A percentile compares a stretch with the other conserved stretches of the same genome.
These are phyloP conservation scores for Plenodomus tracheiphilus DNA, from an alignment of 2,329 filamentous ascomycete genomes.

Conservation along the genomic window DNA sequence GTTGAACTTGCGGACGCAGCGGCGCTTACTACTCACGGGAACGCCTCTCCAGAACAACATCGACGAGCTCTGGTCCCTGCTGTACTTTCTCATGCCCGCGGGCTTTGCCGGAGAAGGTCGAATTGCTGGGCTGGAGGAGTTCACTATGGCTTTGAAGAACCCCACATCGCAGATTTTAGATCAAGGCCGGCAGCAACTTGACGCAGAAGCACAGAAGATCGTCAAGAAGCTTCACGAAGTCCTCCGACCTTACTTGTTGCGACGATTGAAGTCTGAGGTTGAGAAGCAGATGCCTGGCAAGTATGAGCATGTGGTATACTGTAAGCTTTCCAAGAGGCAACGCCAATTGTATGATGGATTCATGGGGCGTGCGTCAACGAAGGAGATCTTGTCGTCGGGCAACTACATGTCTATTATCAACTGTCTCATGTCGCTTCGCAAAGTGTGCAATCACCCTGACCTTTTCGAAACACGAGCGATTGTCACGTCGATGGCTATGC, in stretches of 20 bases:
- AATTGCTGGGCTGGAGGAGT: slow-evolving; percentile 93
- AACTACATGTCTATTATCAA: slow-evolving; percentile 99
- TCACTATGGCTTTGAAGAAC: slow-evolving; percentile 93
- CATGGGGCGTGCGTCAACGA: slow-evolving; percentile 85
- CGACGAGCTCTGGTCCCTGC: slow-evolving; percentile 92
- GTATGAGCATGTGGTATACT: slow-evolving; percentile 96
- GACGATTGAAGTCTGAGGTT: slow-evolving; percentile 91
- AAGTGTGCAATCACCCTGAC: slow-evolving; percentile 98
- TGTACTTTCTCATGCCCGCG: slow-evolving; percentile 95
- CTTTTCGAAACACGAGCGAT: slow-evolving; percentile 95
- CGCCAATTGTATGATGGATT: slow-evolving; percentile 96
- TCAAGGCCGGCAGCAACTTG: slow-evolving; percentile 89
- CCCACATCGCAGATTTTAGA: slow-evolving; percentile 96
- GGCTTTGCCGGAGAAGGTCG: slow-evolving; percentile 81
- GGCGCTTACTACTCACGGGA: slow-evolving; percentile 85
- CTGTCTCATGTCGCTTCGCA: slow-evolving; percentile 94
- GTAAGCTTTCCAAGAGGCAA: slow-evolving; percentile 91
- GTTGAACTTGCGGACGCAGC: slow-evolving; percentile 87
- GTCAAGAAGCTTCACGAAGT: slow-evolving; percentile 94
- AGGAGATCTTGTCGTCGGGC: slow-evolving; percentile 83
- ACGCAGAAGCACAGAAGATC: slow-evolving; percentile 88
- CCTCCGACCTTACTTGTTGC: slow-evolving; percentile 85
- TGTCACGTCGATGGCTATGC: slow-evolving; percentile 94
- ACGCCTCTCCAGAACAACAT: slow-evolving; percentile 97
- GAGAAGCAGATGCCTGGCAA: slow-evolving; percentile 99